Conservation (phyloP, 352 stramenopile species). For the Phytophthora pseudosyringae region DNA sequence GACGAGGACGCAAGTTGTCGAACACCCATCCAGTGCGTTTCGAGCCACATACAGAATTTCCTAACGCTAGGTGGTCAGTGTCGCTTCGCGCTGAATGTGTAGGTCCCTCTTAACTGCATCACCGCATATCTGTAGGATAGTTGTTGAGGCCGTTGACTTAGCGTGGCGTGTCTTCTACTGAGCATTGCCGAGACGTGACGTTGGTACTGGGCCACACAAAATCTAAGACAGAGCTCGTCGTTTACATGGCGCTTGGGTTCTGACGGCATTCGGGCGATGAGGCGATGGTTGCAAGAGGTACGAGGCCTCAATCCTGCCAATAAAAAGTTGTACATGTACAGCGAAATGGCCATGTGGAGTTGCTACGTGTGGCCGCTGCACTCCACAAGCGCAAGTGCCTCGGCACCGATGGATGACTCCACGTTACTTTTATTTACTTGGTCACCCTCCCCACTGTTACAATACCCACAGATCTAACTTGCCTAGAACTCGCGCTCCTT, state of each 20-base stretch:
- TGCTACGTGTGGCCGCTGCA: neutral
- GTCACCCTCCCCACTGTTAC: conserved; percentile 30
- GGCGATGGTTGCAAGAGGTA: conserved; percentile 5
- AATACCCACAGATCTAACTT: conserved; percentile 39
- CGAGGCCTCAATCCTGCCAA: neutral
- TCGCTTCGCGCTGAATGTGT: conserved; percentile 8
- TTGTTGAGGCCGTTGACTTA: conserved; percentile 13
- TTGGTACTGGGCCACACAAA: neutral
- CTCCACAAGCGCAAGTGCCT: neutral
- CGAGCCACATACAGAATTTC: conserved; percentile 30
- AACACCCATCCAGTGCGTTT: conserved; percentile 13
- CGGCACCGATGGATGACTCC: conserved; percentile 25
- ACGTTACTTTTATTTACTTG: conserved; percentile 43
- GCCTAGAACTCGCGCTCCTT: conserved; percentile 48
- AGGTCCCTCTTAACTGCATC: neutral
- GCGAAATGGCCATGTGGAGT: neutral
- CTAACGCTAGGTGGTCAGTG: conserved; percentile 27
- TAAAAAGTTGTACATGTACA: too few species aligned
- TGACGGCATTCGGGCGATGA: conserved; percentile 9
- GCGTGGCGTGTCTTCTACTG: conserved; percentile 5
- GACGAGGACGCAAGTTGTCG: conserved; percentile 1
- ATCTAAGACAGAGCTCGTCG: too few species aligned
- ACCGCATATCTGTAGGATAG: neutral
- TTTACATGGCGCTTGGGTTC: neutral
- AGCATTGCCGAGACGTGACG: conserved; percentile 1